Conservation (phyloP, 352 stramenopile species). For the Hyaloperonospora arabidopsidis region DNA sequence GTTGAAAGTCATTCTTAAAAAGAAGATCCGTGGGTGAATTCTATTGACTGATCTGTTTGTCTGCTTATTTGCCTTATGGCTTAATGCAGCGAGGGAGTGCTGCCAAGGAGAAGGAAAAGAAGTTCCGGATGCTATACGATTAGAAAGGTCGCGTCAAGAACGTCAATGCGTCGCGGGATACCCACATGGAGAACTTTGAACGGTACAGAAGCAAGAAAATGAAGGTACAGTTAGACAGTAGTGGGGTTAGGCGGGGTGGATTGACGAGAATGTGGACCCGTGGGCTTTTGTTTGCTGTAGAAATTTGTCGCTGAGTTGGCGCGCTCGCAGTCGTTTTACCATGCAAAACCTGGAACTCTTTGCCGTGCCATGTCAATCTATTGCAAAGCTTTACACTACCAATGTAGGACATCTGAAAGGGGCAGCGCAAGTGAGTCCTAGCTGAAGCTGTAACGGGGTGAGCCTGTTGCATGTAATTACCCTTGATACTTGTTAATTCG, state of each 20-base stretch:
- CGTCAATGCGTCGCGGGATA: constrained; percentile 60
- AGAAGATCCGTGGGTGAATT: neutral
- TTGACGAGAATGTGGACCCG: too few species aligned
- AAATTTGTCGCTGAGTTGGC: constrained; percentile 68
- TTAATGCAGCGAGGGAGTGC: constrained; percentile 36
- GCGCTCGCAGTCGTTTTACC: constrained; percentile 66
- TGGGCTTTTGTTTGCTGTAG: constrained; percentile 17
- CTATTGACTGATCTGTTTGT: neutral
- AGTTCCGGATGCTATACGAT: constrained; percentile 71
- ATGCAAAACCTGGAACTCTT: constrained; percentile 72
- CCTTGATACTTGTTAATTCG: too few species aligned
- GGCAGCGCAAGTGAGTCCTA: constrained; percentile 7
- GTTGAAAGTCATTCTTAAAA: too few species aligned
- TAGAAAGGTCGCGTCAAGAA: constrained; percentile 80
- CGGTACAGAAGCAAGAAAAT: constrained; percentile 65
- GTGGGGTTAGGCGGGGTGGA: too few species aligned
- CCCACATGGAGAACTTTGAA: constrained; percentile 70
- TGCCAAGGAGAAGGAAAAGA: constrained; percentile 70
- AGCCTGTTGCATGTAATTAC: too few species aligned
- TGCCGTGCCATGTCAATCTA: constrained; percentile 38
- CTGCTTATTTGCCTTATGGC: too few species aligned
- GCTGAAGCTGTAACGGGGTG: too few species aligned
- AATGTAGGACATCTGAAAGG: constrained; percentile 9
- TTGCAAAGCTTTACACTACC: constrained; percentile 29
- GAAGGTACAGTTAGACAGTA: constrained; percentile 36